Evolutionary conservation across 192 early-diverging fungal species (phyloP), one percentile per base, ranked within the genome.

Genomic region (Coemansia reversa): DNA sequence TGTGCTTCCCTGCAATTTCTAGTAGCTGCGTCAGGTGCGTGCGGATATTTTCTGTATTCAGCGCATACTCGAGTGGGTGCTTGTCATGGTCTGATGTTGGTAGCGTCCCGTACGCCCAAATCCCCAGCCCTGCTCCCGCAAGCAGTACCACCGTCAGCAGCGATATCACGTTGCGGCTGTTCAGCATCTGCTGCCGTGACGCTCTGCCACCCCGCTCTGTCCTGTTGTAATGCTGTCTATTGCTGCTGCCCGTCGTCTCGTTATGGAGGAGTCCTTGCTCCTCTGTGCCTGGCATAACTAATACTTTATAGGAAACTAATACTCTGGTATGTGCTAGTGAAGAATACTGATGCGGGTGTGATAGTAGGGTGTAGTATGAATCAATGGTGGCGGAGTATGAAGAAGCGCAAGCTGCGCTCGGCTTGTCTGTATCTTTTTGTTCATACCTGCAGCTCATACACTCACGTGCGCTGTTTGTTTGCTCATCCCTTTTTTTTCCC

Each of bases 41-140:
- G 39, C 55, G 62, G 33, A 81, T 81, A 24, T 63, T 62, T 27
- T 52, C 42, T 0, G 72, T 81, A 60, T 62, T 65, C 49, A 81
- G 62, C 4, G 78, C 78, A 55, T 75, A 75, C 28, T 75, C 78
- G 55, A 72, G 72, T 3, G 72, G 78, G 48, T 81, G 68, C 42
- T 62, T 60, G 50, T 70, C 64, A 11, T 59, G 71, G 62, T 79
- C 76, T 2, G 76, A 79, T 5, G 76, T 70, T 2, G 76, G 76
- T 22, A 79, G 58, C 7, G 76, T 79, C 32, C 76, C 71, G 71
- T 79, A 79, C 2, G 70, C 76, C 71, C 71, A 74, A 53, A 79
- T 74, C 3, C 76, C 76, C 27, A 74, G 55, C 0, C 76, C 76
- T 11, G 63, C 32, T 9, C 76, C 71, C 4, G 74, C 50, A 2